Evolutionary conservation across 2,329 filamentous ascomycete species (phyloP), one percentile per base, ranked within the genome.

Genomic region (Cordyceps pruinosa): DNA sequence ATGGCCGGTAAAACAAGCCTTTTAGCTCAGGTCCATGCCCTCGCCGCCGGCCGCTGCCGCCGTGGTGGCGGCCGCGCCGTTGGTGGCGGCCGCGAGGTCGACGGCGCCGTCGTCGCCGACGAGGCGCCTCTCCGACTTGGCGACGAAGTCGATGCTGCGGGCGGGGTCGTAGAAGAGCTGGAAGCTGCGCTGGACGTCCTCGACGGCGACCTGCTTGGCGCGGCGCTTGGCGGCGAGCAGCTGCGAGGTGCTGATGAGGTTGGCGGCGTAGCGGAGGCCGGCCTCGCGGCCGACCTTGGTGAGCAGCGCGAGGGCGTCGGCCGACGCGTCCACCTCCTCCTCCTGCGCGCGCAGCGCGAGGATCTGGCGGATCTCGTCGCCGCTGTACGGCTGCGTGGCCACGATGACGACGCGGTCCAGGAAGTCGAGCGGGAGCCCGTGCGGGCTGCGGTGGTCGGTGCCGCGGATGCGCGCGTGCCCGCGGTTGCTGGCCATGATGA

Each of bases 401-500:
- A 99, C 90, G 69, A 99, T 99, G 66, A 96, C 90, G 32, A 97
- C 89, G 21, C 94, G 87, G 72, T 99, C 94, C 49, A 99, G 81
- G 73, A 99, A 96, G 74, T 99, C 94, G 46, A 97, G 84, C 0
- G 94, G 94, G 44, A 99, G 79, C 28, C 94, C 94, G 71, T 99
- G 94, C 2, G 94, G 94, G 65, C 89, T 94, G 65, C 85, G 87
- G 75, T 97, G 97, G 71, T 90, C 89, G 57, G 94, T 99, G 58
- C 94, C 94, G 32, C 94, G 85, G 68, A 99, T 97, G 64, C 88
- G 87, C 37, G 94, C 89, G 72, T 91, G 85, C 62, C 94, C 94
- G 59, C 94, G 83, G 77, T 99, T 99, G 80, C 89, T 96, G 56
- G 94, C 94, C 94, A 99, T 99, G 74, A 99, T 99, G 72, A 99